phyloP scores from a whole-genome alignment of 1,139 yeast genomes.

The Scheffersomyces quercinus region DNA sequence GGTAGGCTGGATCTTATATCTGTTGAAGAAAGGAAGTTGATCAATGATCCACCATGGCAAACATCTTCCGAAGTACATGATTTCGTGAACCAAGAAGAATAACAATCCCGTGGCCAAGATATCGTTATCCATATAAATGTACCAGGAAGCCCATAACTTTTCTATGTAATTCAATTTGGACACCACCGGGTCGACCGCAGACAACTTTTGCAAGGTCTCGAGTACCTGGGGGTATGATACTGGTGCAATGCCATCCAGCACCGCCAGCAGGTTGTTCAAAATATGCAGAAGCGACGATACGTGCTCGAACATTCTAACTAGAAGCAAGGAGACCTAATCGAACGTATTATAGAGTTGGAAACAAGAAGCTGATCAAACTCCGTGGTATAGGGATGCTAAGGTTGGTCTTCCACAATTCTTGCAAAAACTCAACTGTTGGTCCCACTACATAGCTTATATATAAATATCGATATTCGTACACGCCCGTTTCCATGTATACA shows the following conservation, averaged over 20 bases:
- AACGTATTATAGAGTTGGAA: too few relatives aligned
- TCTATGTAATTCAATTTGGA: conserved; percentile 44
- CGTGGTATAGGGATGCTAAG: background rate
- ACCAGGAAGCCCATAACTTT: conserved; percentile 77
- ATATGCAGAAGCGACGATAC: background rate
- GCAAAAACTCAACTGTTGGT: too few relatives aligned
- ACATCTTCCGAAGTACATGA: conserved; percentile 81
- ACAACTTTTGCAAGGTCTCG: conserved; percentile 5
- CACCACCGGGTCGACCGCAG: conserved; percentile 7
- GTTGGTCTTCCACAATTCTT: background rate
- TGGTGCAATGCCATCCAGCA: background rate
- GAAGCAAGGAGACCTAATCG: too few relatives aligned
- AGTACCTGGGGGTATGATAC: conserved; percentile 3
- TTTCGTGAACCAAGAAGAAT: conserved; percentile 72
- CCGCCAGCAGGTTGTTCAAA: background rate
- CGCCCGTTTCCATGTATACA: too few relatives aligned
- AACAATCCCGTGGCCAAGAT: conserved; percentile 80
- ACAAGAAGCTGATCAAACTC: background rate
- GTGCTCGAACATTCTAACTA: background rate
- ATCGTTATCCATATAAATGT: conserved; percentile 72
- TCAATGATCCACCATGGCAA: conserved; percentile 84
- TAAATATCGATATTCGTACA: too few relatives aligned
- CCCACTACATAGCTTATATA: too few relatives aligned
- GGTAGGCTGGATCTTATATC: conserved; percentile 78
- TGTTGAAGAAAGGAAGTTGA: conserved; percentile 69